phyloP scores from a whole-genome alignment of 352 stramenopile species.

The Phytophthora pseudosyringae region DNA sequence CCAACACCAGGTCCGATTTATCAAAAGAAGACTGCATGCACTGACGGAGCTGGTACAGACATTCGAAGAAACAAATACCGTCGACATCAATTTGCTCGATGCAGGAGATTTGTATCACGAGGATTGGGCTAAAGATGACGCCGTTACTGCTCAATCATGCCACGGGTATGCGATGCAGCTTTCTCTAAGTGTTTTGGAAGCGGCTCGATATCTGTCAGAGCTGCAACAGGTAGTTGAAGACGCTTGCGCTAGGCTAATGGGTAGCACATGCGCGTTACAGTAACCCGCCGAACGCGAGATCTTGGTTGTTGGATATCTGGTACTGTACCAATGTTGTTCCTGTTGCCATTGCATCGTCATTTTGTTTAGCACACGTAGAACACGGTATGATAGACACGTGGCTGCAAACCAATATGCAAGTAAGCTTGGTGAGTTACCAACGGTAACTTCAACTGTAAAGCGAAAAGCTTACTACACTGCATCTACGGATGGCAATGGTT shows the following conservation, averaged over 20 bases:
- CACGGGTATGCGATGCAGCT: slow-evolving; percentile 19
- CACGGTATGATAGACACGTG: too few species aligned
- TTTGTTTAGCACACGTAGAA: too few species aligned
- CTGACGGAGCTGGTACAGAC: slow-evolving; percentile 40
- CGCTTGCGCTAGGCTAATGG: slow-evolving; percentile 45
- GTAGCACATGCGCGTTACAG: slow-evolving; percentile 51
- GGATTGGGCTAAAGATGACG: slow-evolving; percentile 4
- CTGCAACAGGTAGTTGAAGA: slow-evolving; percentile 53
- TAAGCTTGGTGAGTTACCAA: too few species aligned
- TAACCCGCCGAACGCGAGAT: slow-evolving; percentile 11
- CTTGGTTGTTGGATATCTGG: too few species aligned
- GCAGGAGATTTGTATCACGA: slow-evolving; percentile 21
- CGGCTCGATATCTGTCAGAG: slow-evolving; percentile 27
- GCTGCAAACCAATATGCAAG: too few species aligned
- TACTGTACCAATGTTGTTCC: too few species aligned
- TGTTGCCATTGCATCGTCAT: too few species aligned
- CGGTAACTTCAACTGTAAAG: too few species aligned
- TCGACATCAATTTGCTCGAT: slow-evolving; percentile 44
- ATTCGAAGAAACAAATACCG: slow-evolving; percentile 41
- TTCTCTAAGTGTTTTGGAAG: slow-evolving; percentile 26
- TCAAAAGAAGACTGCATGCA: slow-evolving; percentile 32
- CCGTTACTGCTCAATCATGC: slow-evolving; percentile 15
- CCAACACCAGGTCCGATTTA: slow-evolving; percentile 31
- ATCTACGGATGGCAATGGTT: too few species aligned
- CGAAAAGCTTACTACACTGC: too few species aligned